Percentiles rank a stretch among this genome's conserved stretches.
Evolutionary conservation across 805 yeast species (phyloP).

Genomic region (Saturnispora sekii): DNA sequence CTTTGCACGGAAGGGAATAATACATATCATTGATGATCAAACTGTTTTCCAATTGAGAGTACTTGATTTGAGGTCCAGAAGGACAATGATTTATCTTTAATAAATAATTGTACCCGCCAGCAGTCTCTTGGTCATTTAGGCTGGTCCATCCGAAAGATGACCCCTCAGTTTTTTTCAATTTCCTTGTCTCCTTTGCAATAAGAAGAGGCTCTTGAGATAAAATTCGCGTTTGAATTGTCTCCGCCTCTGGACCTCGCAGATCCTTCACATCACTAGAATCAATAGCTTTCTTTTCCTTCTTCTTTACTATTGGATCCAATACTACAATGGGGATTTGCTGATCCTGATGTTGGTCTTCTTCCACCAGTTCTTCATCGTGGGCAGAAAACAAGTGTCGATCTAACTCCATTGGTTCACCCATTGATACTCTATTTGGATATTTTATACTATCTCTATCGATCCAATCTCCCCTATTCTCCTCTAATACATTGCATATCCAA

Average conservation of each 20-base stretch:
- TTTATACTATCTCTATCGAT: conserved; percentile 52
- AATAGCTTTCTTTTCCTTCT: background rate
- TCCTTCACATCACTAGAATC: too few species aligned
- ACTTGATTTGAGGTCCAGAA: conserved; percentile 27
- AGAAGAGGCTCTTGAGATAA: background rate
- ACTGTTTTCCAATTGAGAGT: conserved; percentile 22
- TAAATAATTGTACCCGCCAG: conserved; percentile 3
- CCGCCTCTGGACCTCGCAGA: background rate
- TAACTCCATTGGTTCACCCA: conserved; percentile 57
- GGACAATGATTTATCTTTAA: conserved; percentile 18
- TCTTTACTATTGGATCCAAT: background rate
- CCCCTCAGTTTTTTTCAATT: background rate
- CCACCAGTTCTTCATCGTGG: background rate
- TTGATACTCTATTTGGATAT: conserved; percentile 62
- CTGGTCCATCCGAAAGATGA: too few species aligned
- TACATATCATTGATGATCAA: conserved; percentile 17
- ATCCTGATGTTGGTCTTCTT: background rate
- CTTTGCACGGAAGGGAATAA: conserved; percentile 24
- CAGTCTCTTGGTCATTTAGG: too few species aligned
- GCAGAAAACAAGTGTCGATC: background rate
- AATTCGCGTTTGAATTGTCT: background rate
- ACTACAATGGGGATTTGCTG: background rate
- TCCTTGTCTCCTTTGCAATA: conserved; percentile 1
- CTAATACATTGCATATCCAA: conserved; percentile 79
- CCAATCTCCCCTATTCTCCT: conserved; percentile 26